phyloP scores from a whole-genome alignment of 106 monocot species.

The Platanthera zijinensis region DNA sequence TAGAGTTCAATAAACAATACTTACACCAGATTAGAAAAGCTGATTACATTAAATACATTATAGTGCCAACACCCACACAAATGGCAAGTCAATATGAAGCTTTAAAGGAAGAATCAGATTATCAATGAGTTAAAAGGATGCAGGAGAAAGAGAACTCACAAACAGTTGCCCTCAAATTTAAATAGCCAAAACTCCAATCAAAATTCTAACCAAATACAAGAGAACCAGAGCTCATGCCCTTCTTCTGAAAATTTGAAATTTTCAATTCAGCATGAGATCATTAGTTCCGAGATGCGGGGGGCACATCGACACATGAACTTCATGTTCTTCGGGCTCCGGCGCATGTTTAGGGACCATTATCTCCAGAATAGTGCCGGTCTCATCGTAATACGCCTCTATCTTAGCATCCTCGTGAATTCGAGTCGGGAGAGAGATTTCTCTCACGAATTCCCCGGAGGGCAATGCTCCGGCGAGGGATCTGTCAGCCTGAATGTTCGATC shows the following conservation, averaged over 20 bases:
- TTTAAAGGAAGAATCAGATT: too few species aligned
- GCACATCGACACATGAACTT: constrained; percentile 62
- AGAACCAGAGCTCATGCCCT: too few species aligned
- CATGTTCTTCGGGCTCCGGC: constrained; percentile 60
- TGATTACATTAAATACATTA: too few species aligned
- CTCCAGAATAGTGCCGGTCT: constrained; percentile 54
- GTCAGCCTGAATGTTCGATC: constrained; percentile 57
- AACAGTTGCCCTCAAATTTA: too few species aligned
- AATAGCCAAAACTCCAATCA: too few species aligned
- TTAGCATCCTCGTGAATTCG: constrained; percentile 68
- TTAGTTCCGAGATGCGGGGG: constrained; percentile 45
- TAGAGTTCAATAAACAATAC: too few species aligned
- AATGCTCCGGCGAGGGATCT: constrained; percentile 65
- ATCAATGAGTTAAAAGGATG: too few species aligned
- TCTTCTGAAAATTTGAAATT: neutral
- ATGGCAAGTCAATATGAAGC: too few species aligned
- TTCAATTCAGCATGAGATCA: constrained; percentile 34
- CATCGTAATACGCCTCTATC: constrained; percentile 63
- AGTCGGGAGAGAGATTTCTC: constrained; percentile 51
- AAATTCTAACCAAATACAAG: too few species aligned
- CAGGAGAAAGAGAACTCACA: too few species aligned
- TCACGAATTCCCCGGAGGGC: constrained; percentile 66
- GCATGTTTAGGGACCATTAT: constrained; percentile 64
- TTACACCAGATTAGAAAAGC: too few species aligned
- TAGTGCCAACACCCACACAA: too few species aligned